Base-by-base conservation (phyloP, 106 monocot species). In the Dendrobium catenatum region DNA sequence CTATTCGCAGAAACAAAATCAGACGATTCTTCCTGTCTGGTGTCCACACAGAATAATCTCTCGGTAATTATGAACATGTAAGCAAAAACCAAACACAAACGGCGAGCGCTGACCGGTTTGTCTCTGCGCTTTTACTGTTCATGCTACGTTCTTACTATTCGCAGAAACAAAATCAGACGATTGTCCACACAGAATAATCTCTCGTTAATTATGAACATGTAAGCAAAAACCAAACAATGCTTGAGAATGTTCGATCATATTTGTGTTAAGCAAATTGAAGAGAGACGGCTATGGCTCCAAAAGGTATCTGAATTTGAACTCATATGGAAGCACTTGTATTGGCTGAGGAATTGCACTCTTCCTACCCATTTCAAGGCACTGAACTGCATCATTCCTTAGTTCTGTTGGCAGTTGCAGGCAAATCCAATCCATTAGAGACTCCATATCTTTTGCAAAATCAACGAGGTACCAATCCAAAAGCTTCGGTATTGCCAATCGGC, bases 371-470 rank as follows among this genome's bases (percentile, higher is more conserved):
- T 82, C 82, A 48, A 82, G 6, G 83, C 87, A 89, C 74, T 80
- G 86, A 47, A 91, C 79, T 26, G 89, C 94, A 11, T 91, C 85
- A 33, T 84, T 86, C 82, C 91, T 85, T 47, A 88, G 46, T 48
- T 83, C 77, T 20, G 76, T 76, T 7, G 91, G 94, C 51, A 91
- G 72, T 80, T 91, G 91, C 51, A 95, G 56, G 91, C 95, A 95
- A 40, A 95, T 88, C 95, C 95, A 95, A 76, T 94, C 94, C 90
- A 91, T 85, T 24, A 98, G 79, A 5, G 97, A 91, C 55, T 88
- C 94, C 42, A 91, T 80, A 74, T 98, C 97, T 76, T 98, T 98
- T 0, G 97, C 94, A 79, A 98, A 98, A 89, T 98, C 97, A 15
- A 88, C 73, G 1, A 94, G 80, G 77, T 94, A 94, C 97, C 97